These are phyloP conservation scores for Haplosporangium sp. DNA, from an alignment of 371 early-diverging fungal genomes.

Conservation along the genomic window DNA sequence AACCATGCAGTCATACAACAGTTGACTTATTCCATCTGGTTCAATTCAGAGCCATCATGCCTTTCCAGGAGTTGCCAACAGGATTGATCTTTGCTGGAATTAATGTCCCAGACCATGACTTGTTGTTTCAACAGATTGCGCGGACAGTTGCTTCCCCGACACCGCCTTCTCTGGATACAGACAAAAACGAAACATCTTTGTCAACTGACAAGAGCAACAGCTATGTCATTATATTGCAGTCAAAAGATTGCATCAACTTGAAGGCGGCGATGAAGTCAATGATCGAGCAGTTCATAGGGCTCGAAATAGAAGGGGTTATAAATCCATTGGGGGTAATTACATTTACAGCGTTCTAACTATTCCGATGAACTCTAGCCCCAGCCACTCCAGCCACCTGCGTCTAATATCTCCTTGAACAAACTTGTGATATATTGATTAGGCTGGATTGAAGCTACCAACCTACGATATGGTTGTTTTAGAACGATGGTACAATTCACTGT, in stretches of 20 bases:
- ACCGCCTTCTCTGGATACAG: slow-evolving; percentile 12
- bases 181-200: not conserved
- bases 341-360: not conserved
- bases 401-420: not conserved
- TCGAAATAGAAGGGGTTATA: slow-evolving; percentile 25
- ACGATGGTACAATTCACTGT: slow-evolving; percentile 71
- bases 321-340: slow-evolving; percentile 46
- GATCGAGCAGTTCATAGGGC: slow-evolving; percentile 71
- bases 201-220: slow-evolving; percentile 26
- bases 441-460: slow-evolving; percentile 54
- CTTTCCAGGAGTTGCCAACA: slow-evolving; percentile 74
- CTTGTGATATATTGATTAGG: not conserved
- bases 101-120: slow-evolving; percentile 60
- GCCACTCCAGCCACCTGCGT: too few relatives aligned
- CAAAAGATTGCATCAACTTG: slow-evolving; percentile 71
- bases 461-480: slow-evolving; percentile 74
- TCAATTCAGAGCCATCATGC: slow-evolving; percentile 51
- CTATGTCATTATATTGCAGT: slow-evolving; percentile 74
- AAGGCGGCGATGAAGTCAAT: slow-evolving; percentile 67
- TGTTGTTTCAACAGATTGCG: slow-evolving; percentile 48
- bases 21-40: not conserved
- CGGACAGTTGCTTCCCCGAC: slow-evolving; percentile 24
- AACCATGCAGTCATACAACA: not conserved
- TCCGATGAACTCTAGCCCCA: too few relatives aligned
- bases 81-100: slow-evolving; percentile 75